These are phyloP conservation scores for Naegleria lovaniensis DNA, from an alignment of 208 protist genomes.

Conservation along the genomic window DNA sequence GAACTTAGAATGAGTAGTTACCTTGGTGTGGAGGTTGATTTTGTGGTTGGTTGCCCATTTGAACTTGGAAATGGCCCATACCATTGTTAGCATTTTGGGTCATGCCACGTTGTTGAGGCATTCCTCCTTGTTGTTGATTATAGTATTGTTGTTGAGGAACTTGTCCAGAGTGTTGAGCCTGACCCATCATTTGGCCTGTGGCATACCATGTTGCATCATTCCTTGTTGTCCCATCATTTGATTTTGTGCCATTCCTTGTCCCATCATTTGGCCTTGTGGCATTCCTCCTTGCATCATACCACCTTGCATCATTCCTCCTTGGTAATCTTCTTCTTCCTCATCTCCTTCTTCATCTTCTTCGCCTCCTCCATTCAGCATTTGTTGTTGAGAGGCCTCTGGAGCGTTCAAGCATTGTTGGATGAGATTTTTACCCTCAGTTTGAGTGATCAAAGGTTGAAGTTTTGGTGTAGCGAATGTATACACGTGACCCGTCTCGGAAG, in stretches of 20 bases:
- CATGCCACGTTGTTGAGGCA: background rate
- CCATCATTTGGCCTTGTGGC: background rate
- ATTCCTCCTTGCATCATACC: background rate
- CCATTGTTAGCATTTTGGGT: background rate
- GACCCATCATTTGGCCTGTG: background rate
- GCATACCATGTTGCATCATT: background rate
- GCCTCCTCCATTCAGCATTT: background rate
- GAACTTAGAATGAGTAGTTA: too few species aligned
- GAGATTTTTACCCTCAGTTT: slow-evolving; percentile 59
- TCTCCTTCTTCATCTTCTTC: background rate
- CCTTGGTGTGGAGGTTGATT: background rate
- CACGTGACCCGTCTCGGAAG: slow-evolving; percentile 66
- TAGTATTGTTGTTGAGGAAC: background rate
- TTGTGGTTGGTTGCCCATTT: background rate
- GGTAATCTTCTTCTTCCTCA: background rate
- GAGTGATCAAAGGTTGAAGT: slow-evolving; percentile 62
- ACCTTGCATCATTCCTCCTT: background rate
- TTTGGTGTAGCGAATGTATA: slow-evolving; percentile 76
- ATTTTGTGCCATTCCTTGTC: background rate
- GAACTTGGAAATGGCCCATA: background rate
- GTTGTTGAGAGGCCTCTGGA: slow-evolving; percentile 40
- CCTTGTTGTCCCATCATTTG: background rate
- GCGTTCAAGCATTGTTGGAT: slow-evolving; percentile 68
- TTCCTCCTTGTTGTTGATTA: background rate
- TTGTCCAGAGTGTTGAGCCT: background rate